phyloP scores from a whole-genome alignment of 2,329 filamentous ascomycete genomes.

The Teratosphaeria viscida region DNA sequence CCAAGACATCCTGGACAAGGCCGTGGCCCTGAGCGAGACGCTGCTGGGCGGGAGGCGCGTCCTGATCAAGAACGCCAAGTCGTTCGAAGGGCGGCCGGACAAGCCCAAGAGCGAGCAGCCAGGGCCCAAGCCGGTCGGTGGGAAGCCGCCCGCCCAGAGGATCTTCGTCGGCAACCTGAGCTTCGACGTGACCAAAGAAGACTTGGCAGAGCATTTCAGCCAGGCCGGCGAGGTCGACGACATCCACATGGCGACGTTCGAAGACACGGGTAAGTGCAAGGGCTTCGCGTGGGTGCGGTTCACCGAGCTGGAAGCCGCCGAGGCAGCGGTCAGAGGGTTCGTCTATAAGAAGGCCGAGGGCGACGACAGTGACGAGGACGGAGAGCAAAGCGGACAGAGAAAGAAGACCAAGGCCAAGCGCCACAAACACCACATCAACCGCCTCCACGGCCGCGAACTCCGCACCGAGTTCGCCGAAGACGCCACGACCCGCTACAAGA shows the following conservation, averaged over 20 bases:
- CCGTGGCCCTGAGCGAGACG: conserved; percentile 76
- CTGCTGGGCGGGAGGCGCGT: conserved; percentile 66
- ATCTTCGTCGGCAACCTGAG: conserved; percentile 64
- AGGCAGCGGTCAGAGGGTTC: conserved; percentile 70
- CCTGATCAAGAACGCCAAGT: conserved; percentile 86
- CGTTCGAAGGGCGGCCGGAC: conserved; percentile 78
- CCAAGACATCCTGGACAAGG: conserved; percentile 58
- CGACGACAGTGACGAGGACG: conserved; percentile 34
- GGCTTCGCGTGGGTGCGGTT: conserved; percentile 95
- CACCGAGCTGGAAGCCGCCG: conserved; percentile 63
- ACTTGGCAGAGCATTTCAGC: conserved; percentile 67
- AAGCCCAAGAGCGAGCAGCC: conserved; percentile 25
- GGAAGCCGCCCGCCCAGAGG: conserved; percentile 51
- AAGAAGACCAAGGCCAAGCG: conserved; percentile 38
- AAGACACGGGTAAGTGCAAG: conserved; percentile 96
- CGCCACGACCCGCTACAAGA: conserved; percentile 78
- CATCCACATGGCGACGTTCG: conserved; percentile 85
- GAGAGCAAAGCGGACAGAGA: conserved; percentile 29
- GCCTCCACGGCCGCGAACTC: conserved; percentile 66
- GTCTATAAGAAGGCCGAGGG: conserved; percentile 53
- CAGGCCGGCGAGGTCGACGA: conserved; percentile 76
- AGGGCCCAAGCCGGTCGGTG: conserved; percentile 40
- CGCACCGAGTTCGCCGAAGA: conserved; percentile 93
- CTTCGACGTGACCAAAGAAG: conserved; percentile 56
- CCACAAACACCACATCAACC: conserved; percentile 71